A percentile compares a stretch with the other conserved stretches of the same genome.
Conservation (phyloP, 1,284 basidiomycete species). For the Irpex sp. region DNA sequence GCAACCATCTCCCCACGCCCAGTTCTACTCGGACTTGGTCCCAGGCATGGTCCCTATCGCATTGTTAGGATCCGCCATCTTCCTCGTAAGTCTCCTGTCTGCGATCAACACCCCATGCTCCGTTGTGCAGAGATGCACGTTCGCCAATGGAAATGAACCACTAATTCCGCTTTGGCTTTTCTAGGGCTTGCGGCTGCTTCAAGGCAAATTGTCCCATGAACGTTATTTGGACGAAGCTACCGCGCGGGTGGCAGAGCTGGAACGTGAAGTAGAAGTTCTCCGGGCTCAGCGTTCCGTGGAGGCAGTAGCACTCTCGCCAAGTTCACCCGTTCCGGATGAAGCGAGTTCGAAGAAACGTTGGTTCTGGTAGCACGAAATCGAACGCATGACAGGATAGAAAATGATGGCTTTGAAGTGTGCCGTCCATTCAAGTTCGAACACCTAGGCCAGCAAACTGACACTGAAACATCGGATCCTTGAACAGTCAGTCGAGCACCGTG, state of each 20-base stretch:
- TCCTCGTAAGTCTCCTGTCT: conserved; percentile 49
- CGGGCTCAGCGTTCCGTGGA: conserved; percentile 13
- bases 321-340: not conserved
- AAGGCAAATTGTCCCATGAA: conserved; percentile 62
- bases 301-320: not conserved
- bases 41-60: conserved; percentile 77
- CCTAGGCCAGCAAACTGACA: too few species aligned
- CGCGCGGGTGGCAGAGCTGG: conserved; percentile 47
- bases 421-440: not conserved
- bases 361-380: conserved; percentile 1
- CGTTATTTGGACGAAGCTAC: conserved; percentile 61
- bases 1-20: conserved; percentile 47
- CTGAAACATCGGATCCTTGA: not conserved
- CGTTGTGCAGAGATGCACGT: not conserved
- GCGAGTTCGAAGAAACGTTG: not conserved
- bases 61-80: conserved; percentile 72
- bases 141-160: not conserved
- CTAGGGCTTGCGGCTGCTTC: conserved; percentile 62
- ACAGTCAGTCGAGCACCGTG: not conserved
- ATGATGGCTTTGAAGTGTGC: not conserved
- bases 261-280: conserved; percentile 52
- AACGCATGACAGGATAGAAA: not conserved
- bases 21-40: conserved; percentile 62
- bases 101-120: not conserved
- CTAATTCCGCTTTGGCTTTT: not conserved